Conservation (phyloP, 768 basidiomycete genomes). For the Porphyrellus cyaneotinctus region DNA sequence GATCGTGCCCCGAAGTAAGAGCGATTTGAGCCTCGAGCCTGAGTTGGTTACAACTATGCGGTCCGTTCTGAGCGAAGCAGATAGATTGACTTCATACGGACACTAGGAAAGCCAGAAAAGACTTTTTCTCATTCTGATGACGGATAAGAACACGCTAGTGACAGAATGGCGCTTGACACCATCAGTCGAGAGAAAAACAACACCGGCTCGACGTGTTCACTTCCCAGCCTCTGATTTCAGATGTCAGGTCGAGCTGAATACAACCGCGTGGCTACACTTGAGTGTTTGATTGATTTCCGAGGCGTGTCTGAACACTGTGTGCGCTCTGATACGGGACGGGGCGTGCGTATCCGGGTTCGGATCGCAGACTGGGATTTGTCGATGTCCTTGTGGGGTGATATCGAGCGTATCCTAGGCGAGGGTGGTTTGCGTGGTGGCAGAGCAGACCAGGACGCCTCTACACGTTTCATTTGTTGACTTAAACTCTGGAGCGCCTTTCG, state of each 20-base stretch:
- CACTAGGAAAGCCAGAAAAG: too few species aligned
- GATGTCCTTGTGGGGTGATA: not conserved
- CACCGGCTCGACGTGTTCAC: not conserved
- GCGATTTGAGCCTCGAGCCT: too few species aligned
- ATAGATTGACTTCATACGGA: too few species aligned
- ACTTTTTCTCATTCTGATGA: too few species aligned
- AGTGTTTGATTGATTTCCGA: not conserved
- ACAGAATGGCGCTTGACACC: too few species aligned
- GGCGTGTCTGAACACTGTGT: not conserved
- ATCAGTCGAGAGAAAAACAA: too few species aligned
- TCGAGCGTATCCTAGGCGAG: not conserved
- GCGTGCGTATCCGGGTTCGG: not conserved
- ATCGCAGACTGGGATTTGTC: not conserved
- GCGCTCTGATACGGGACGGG: not conserved
- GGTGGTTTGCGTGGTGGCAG: not conserved
- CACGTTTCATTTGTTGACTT: not conserved
- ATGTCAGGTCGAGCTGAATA: not conserved
- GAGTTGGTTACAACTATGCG: too few species aligned
- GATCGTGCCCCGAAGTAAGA: too few species aligned
- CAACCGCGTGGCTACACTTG: not conserved
- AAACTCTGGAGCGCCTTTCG: conserved; percentile 20
- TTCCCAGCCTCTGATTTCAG: not conserved
- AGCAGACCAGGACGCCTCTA: conserved; percentile 16
- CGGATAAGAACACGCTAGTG: too few species aligned
- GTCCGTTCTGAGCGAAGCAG: too few species aligned